These are phyloP conservation scores for Euptelea pleiosperma DNA, from an alignment of 164 flowering plant species.

Conservation along the genomic window DNA sequence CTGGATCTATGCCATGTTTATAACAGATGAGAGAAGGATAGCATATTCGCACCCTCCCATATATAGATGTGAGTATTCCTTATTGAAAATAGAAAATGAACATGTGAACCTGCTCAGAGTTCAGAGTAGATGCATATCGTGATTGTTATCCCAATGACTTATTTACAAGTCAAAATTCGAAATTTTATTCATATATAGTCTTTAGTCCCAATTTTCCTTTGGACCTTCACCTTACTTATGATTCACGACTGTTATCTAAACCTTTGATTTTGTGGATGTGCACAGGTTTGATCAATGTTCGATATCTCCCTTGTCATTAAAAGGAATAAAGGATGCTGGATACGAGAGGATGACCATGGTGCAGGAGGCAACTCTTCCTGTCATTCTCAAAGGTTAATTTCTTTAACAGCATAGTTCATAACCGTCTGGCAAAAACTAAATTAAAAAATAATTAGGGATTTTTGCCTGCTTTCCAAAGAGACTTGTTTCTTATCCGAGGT, in stretches of 20 bases:
- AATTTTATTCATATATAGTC: not conserved
- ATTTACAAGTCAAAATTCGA: too few relatives aligned
- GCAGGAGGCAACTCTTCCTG: constrained; percentile 93
- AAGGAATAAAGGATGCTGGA: constrained; percentile 89
- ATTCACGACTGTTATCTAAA: constrained; percentile 8
- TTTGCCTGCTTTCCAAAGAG: not conserved
- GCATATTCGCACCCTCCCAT: not conserved
- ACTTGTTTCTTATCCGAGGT: not conserved
- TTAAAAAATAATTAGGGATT: not conserved
- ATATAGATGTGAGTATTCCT: not conserved
- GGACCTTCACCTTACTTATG: not conserved
- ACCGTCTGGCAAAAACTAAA: not conserved
- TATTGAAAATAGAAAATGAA: not conserved
- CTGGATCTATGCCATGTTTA: not conserved
- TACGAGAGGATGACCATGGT: constrained; percentile 94
- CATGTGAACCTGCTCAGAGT: not conserved
- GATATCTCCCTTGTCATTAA: constrained; percentile 69
- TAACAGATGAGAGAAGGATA: not conserved
- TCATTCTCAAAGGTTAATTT: constrained; percentile 78
- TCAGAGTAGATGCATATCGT: not conserved
- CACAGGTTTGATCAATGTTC: constrained; percentile 88
- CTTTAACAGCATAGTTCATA: not conserved
- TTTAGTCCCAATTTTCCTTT: not conserved
- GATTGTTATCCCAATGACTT: not conserved
- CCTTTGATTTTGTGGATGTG: constrained; percentile 4